Base-by-base conservation (phyloP, 2,329 filamentous ascomycete species). In the Massarina eburnea region DNA sequence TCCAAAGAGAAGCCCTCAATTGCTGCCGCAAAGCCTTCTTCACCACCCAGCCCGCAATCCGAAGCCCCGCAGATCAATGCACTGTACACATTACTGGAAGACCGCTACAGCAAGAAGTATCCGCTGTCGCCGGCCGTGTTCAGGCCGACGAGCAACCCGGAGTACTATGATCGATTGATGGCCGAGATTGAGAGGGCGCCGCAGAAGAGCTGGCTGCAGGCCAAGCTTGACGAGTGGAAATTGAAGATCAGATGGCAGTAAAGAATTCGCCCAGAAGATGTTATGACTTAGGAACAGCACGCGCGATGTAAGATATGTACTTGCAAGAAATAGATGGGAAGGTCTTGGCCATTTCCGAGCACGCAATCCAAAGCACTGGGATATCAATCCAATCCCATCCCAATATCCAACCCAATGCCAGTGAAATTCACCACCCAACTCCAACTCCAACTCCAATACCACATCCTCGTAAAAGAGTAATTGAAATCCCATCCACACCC, bases 11-110 rank as follows among this genome's bases (percentile, higher is more conserved):
- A n/a, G n/a, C 9, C 38, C 54, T 8, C 50, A 51, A 29, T 29
- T 10, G 10, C 41, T 17, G 19, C 48, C 17, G 37, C 52, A 12
- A 19, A 20, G 4, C n/a, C 35, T 7, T 15, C 12, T 6, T 12
- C 20, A 26, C 49, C 47, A 4, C 35, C 49, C 39, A 54, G 55
- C 14, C 55, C 58, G 1, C 48, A 55, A 18, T 54, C 57, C 20
- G 76, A 80, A 49, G 57, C 71, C 24, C 64, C 64, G 24, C 73
- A 80, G 55, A 66, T 82, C 43, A 84, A 83, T 55, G 81, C 80
- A 4, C 74, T 85, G 1, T 82, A 80, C 51, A 76, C 79, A 2
- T 68, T 85, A n/a, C 69, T 85, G 2, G 80, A 83, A 53, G 76
- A 85, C 59, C 70, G 79, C 39, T 84, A 82, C 56, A 70, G 66